These are phyloP conservation scores for Chimonanthus salicifolius DNA, from an alignment of 164 flowering plant genomes.

Conservation along the genomic window DNA sequence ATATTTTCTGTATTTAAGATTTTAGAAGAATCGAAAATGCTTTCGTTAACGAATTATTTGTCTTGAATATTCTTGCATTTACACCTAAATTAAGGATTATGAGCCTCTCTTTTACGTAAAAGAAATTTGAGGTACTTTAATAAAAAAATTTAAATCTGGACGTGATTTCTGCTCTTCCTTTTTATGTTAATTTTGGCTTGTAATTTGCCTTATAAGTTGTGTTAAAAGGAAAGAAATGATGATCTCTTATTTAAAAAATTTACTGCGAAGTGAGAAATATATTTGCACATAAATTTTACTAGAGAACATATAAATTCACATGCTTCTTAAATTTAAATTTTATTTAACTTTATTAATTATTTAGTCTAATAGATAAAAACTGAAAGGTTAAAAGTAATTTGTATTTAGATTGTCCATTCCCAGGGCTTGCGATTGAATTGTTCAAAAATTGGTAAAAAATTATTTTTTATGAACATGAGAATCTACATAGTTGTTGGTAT, in stretches of 20 bases:
- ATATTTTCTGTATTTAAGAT: background rate
- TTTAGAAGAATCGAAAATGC: background rate
- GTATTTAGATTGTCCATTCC: too few species aligned
- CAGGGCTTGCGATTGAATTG: too few species aligned
- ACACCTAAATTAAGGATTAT: too few species aligned
- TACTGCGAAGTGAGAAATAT: too few species aligned
- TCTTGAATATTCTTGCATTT: too few species aligned
- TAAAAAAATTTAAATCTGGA: background rate
- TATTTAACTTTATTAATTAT: background rate
- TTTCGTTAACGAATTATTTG: too few species aligned
- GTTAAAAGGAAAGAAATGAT: background rate
- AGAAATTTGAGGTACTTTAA: background rate
- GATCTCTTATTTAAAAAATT: too few species aligned
- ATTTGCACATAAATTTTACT: background rate
- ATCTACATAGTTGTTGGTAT: too few species aligned
- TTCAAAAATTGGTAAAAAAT: too few species aligned
- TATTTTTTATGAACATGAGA: too few species aligned
- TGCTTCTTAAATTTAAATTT: background rate
- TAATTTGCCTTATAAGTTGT: background rate
- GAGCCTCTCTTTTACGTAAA: background rate
- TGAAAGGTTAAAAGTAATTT: too few species aligned
- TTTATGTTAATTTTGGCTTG: background rate
- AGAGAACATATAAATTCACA: background rate
- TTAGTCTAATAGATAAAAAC: background rate
- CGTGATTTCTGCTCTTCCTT: background rate